Conservation (phyloP, 1,284 basidiomycete species). For the Earliella scabrosa region DNA sequence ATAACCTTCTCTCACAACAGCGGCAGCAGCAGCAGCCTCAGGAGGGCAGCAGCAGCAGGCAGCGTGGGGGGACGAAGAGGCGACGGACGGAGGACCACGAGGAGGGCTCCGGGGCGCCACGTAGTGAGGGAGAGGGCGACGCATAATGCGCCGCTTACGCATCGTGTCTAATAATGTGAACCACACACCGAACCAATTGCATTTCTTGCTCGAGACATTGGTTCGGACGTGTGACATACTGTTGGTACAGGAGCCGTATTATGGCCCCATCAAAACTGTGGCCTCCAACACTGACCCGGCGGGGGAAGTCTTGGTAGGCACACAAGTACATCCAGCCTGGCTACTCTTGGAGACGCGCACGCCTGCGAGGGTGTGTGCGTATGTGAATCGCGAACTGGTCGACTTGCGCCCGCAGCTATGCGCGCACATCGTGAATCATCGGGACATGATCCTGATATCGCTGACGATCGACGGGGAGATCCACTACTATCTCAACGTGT, state of each 20-base stretch:
- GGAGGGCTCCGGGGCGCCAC: neutral
- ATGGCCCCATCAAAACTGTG: neutral
- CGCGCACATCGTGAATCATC: constrained; percentile 2
- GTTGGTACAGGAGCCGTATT: too few relatives aligned
- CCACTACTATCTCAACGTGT: too few relatives aligned
- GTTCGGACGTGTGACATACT: constrained; percentile 2
- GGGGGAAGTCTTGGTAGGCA: neutral
- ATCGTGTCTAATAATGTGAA: constrained; percentile 4
- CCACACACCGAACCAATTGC: constrained; percentile 3
- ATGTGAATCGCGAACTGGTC: constrained; percentile 4
- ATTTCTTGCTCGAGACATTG: constrained; percentile 3
- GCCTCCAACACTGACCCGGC: neutral
- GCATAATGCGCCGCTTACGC: neutral
- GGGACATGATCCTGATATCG: constrained; percentile 2
- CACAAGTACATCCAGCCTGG: neutral
- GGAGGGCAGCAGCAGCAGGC: neutral
- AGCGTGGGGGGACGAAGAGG: neutral
- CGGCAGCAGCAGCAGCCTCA: neutral
- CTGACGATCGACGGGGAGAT: neutral
- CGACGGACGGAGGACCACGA: neutral
- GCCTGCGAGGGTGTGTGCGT: constrained; percentile 1
- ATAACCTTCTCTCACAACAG: neutral
- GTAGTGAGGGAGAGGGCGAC: neutral
- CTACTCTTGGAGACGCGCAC: neutral
- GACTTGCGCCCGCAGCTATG: constrained; percentile 4